Conservation (phyloP, 2,329 filamentous ascomycete genomes). For the Pseudogymnoascus sp. region DNA sequence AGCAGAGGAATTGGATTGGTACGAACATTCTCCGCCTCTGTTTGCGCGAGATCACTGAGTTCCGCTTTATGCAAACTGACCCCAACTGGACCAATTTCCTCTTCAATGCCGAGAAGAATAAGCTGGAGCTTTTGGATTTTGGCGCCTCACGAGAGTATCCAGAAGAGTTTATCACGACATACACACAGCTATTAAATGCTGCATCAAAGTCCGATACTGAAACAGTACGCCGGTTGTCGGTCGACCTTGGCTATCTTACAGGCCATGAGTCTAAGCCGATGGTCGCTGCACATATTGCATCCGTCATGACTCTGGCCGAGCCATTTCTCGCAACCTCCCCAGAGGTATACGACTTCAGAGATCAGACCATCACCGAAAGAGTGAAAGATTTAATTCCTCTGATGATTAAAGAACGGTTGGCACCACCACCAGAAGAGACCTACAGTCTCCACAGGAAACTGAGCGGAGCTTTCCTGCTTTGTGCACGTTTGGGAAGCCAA, state of each 20-base stretch:
- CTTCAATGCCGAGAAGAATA: conserved; percentile 64
- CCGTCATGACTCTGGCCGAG: conserved; percentile 83
- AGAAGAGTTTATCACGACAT: conserved; percentile 67
- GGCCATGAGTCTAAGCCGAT: conserved; percentile 79
- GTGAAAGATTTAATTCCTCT: conserved; percentile 82
- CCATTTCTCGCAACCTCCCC: conserved; percentile 74
- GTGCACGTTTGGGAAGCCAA: conserved; percentile 73
- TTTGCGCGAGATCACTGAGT: conserved; percentile 86
- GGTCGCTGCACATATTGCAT: conserved; percentile 84
- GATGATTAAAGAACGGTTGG: conserved; percentile 83
- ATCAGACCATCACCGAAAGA: conserved; percentile 94
- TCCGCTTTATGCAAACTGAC: conserved; percentile 98
- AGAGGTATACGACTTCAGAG: conserved; percentile 80
- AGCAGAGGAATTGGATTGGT: conserved; percentile 91
- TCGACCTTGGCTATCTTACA: conserved; percentile 81
- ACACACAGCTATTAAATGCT: conserved; percentile 72
- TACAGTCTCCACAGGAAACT: conserved; percentile 93
- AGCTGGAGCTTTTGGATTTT: conserved; percentile 89
- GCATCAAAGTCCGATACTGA: conserved; percentile 64
- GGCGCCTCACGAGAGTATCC: conserved; percentile 86
- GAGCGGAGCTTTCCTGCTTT: conserved; percentile 89
- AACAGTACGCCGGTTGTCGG: conserved; percentile 58
- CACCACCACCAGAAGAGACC: conserved; percentile 93
- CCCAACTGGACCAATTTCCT: conserved; percentile 99
- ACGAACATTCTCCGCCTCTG: conserved; percentile 88